phyloP scores from a whole-genome alignment of 1,284 basidiomycete species.

The Ustilago curta region DNA sequence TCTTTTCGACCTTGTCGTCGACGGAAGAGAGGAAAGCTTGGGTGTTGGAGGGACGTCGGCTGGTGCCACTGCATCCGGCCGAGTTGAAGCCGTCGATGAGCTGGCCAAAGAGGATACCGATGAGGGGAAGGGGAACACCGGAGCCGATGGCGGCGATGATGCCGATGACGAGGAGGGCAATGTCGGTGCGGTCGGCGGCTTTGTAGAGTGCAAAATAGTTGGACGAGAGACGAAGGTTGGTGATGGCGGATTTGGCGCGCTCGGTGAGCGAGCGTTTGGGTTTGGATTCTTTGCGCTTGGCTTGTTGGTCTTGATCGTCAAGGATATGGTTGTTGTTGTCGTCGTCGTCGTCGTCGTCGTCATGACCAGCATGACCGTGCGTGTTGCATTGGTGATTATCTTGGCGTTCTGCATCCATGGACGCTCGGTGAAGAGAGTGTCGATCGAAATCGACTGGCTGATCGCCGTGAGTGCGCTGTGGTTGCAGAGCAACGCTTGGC shows the following conservation, averaged over 20 bases:
- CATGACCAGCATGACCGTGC: no score
- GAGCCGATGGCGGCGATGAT: slow-evolving; percentile 56
- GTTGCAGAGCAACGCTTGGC: slow-evolving; percentile 5
- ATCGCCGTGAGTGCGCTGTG: background rate
- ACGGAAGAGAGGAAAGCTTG: slow-evolving; percentile 47
- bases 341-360: background rate
- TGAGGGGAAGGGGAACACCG: slow-evolving; percentile 61
- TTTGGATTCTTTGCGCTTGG: slow-evolving; percentile 5
- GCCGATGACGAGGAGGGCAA: slow-evolving; percentile 46
- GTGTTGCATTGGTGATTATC: no score
- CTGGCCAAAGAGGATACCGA: slow-evolving; percentile 61
- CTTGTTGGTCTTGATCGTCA: slow-evolving; percentile 13
- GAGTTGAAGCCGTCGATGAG: slow-evolving; percentile 63
- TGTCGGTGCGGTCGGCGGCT: slow-evolving; percentile 35
- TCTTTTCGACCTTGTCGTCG: slow-evolving; percentile 55
- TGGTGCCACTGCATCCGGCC: slow-evolving; percentile 28
- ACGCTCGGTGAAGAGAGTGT: background rate
- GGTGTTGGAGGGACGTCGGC: slow-evolving; percentile 25
- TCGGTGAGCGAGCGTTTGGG: slow-evolving; percentile 7
- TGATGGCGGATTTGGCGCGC: slow-evolving; percentile 17
- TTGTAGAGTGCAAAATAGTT: slow-evolving; percentile 56
- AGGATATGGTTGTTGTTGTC: no score
- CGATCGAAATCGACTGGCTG: background rate
- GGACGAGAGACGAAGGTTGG: slow-evolving; percentile 32
- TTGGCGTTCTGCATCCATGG: background rate